These are phyloP conservation scores for Pyrenophora tritici-repentis DNA, from an alignment of 2,329 filamentous ascomycete species.

Conservation along the genomic window DNA sequence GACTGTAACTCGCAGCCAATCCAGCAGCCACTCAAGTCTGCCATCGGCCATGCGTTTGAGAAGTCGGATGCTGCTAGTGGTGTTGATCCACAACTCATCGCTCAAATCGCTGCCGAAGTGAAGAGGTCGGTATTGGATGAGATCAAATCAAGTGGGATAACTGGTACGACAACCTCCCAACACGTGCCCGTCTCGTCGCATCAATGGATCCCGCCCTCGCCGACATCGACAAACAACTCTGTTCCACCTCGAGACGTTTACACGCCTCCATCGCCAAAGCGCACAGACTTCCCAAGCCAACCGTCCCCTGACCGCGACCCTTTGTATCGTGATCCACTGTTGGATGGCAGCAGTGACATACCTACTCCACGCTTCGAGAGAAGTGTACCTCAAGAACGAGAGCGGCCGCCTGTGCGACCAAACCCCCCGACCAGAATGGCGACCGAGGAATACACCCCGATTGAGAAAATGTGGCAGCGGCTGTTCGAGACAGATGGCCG, in stretches of 20 bases:
- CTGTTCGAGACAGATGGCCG: conserved; percentile 72
- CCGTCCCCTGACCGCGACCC: conserved; percentile 47
- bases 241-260: conserved; percentile 56
- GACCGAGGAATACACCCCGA: conserved; percentile 46
- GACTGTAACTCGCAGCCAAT: conserved; percentile 41
- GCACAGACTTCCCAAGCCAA: conserved; percentile 37
- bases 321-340: conserved; percentile 35
- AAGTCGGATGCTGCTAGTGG: conserved; percentile 55
- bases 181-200: conserved; percentile 44
- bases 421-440: conserved; percentile 34
- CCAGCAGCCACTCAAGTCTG: conserved; percentile 59
- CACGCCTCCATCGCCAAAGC: conserved; percentile 60
- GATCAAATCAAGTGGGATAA: conserved; percentile 53
- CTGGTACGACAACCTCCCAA: conserved; percentile 35
- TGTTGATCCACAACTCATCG: conserved; percentile 64
- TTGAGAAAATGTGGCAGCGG: conserved; percentile 75
- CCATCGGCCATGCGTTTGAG: conserved; percentile 61
- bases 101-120: conserved; percentile 65
- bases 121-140: conserved; percentile 51
- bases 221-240: conserved; percentile 54
- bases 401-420: conserved; percentile 34
- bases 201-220: conserved; percentile 47
- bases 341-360: conserved; percentile 38
- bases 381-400: conserved; percentile 33
- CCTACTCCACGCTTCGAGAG: conserved; percentile 35